Percentiles rank a stretch among this genome's conserved stretches.
phyloP scores from a whole-genome alignment of 192 early-diverging fungal species.

The Diversispora eburnea region DNA sequence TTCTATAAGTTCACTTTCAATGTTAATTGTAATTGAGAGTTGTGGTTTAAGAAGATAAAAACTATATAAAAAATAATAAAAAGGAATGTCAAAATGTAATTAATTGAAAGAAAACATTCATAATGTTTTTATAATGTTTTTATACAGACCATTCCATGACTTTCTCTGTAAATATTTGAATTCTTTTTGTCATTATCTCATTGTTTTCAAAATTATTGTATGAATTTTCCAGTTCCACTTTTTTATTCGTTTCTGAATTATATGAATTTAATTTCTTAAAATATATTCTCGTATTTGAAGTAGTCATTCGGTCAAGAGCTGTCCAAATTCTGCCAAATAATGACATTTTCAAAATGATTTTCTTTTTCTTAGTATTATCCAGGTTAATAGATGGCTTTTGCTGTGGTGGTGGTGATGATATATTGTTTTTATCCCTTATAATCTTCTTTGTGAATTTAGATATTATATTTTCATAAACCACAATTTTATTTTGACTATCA shows the following conservation, averaged over 20 bases:
- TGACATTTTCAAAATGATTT: slow-evolving; percentile 28
- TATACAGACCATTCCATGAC: slow-evolving; percentile 38
- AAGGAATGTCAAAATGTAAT: background rate
- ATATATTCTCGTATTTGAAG: slow-evolving; percentile 30
- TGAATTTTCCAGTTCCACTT: too few species aligned
- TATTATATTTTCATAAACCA: too few species aligned
- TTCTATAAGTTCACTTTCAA: slow-evolving; percentile 38
- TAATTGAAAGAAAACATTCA: too few species aligned
- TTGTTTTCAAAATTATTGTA: background rate
- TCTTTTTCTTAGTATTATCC: slow-evolving; percentile 15
- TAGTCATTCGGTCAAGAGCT: slow-evolving; percentile 37
- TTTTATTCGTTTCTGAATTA: background rate
- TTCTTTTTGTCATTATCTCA: slow-evolving; percentile 28
- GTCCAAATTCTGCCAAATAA: slow-evolving; percentile 47
- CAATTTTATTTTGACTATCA: too few species aligned
- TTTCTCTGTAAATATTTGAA: slow-evolving; percentile 41
- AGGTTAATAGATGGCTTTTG: background rate
- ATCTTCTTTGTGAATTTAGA: background rate
- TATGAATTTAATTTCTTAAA: slow-evolving; percentile 6
- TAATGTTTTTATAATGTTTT: too few species aligned
- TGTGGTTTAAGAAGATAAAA: slow-evolving; percentile 34
- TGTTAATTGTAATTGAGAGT: slow-evolving; percentile 18
- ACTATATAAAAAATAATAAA: slow-evolving; percentile 4
- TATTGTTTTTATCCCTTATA: too few species aligned
- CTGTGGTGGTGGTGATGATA: background rate